These are phyloP conservation scores for Colletotrichum destructivum DNA, from an alignment of 2,329 filamentous ascomycete species.

Conservation along the genomic window DNA sequence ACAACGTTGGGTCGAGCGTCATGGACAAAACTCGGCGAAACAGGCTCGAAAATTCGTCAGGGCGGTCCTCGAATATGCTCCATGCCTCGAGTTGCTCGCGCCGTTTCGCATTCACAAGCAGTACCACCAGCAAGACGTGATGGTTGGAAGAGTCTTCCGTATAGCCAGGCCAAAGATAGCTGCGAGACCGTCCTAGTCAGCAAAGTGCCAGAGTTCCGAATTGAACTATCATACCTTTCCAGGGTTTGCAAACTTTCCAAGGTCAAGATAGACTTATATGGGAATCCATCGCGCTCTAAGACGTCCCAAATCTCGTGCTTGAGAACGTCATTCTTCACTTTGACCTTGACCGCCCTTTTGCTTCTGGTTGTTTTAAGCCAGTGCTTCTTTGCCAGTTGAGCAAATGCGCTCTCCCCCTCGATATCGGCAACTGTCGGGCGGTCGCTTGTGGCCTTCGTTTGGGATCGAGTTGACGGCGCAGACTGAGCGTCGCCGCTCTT, in stretches of 20 bases:
- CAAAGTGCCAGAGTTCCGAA: background rate
- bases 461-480: slow-evolving; percentile 50
- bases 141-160: slow-evolving; percentile 90
- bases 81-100: slow-evolving; percentile 90
- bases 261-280: slow-evolving; percentile 81
- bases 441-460: slow-evolving; percentile 58
- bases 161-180: slow-evolving; percentile 96
- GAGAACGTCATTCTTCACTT: slow-evolving; percentile 86
- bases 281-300: slow-evolving; percentile 85
- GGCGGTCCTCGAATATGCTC: slow-evolving; percentile 85
- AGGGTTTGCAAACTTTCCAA: slow-evolving; percentile 93
- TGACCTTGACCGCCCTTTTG: slow-evolving; percentile 71
- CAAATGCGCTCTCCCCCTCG: slow-evolving; percentile 80
- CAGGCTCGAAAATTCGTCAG: slow-evolving; percentile 87
- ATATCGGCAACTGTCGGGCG: slow-evolving; percentile 78
- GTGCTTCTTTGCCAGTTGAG: slow-evolving; percentile 84
- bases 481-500: slow-evolving; percentile 63
- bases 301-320: slow-evolving; percentile 92
- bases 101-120: slow-evolving; percentile 90
- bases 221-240: slow-evolving; percentile 73
- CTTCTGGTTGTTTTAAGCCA: slow-evolving; percentile 80
- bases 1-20: slow-evolving; percentile 80
- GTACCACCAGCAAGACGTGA: slow-evolving; percentile 87
- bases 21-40: slow-evolving; percentile 93
- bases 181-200: slow-evolving; percentile 53